Conservation (phyloP, 225 moss, liverwort and hornwort species). For the Bryoerythrophyllum caledonicum region DNA sequence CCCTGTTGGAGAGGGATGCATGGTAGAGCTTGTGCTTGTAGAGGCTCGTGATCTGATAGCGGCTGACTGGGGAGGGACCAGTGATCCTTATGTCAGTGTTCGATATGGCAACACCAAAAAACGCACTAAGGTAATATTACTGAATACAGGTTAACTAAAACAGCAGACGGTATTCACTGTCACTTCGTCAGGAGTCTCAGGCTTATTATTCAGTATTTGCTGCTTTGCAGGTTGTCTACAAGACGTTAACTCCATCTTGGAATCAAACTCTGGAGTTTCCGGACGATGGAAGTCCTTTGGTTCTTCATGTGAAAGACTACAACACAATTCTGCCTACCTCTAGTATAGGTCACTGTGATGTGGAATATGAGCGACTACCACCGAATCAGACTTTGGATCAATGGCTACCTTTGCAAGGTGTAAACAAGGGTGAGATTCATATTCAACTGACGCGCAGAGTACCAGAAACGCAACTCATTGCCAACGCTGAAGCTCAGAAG, state of each 20-base stretch:
- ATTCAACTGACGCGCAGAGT: constrained; percentile 73
- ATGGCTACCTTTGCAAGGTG: constrained; percentile 72
- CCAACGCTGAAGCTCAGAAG: constrained; percentile 17
- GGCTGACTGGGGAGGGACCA: constrained; percentile 82
- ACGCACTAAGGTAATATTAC: constrained; percentile 64
- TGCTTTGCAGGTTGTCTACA: constrained; percentile 65
- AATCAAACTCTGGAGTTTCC: constrained; percentile 76
- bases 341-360: constrained; percentile 80
- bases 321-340: constrained; percentile 73
- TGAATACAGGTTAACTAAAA: not conserved
- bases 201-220: constrained; percentile 5
- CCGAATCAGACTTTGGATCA: constrained; percentile 72
- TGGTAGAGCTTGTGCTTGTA: constrained; percentile 63
- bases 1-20: constrained; percentile 51
- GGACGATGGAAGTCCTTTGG: constrained; percentile 77
- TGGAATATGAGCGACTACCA: constrained; percentile 68
- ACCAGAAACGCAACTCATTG: constrained; percentile 51
- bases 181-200: not conserved
- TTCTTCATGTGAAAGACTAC: constrained; percentile 84
- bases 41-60: constrained; percentile 74
- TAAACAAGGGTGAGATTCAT: constrained; percentile 81
- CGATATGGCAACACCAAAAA: constrained; percentile 83
- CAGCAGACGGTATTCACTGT: not conserved
- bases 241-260: constrained; percentile 75
- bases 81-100: constrained; percentile 89